Percentiles rank a stretch among this genome's conserved stretches.
These are phyloP conservation scores for Rhizopus microsporus DNA, from an alignment of 371 early-diverging fungal species.

Conservation along the genomic window DNA sequence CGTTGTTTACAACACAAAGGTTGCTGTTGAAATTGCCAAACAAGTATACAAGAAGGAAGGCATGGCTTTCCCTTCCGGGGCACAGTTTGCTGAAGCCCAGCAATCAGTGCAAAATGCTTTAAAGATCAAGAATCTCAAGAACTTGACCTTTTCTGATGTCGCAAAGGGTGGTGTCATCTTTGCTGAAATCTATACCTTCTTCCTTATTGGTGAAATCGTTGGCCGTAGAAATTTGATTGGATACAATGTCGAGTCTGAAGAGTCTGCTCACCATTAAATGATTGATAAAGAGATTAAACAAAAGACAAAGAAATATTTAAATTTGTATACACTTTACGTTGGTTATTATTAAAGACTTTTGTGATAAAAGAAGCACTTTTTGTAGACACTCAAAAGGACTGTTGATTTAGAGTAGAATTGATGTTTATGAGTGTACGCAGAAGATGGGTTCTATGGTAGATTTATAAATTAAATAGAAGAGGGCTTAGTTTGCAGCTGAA, in stretches of 20 bases:
- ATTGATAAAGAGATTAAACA: background rate
- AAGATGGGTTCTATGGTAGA: too few relatives aligned
- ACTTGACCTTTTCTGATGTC: slow-evolving; percentile 44
- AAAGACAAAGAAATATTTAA: too few relatives aligned
- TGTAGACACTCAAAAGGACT: too few relatives aligned
- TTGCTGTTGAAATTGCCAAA: slow-evolving; percentile 69
- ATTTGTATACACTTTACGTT: too few relatives aligned
- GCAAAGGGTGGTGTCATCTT: slow-evolving; percentile 62
- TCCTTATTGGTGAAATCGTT: slow-evolving; percentile 73
- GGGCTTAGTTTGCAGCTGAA: too few relatives aligned
- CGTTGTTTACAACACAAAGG: slow-evolving; percentile 63
- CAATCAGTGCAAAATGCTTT: slow-evolving; percentile 48
- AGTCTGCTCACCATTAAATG: slow-evolving; percentile 21
- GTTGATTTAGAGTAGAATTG: too few relatives aligned
- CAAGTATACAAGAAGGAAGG: slow-evolving; percentile 72
- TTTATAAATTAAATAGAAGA: too few relatives aligned
- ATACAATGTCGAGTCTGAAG: slow-evolving; percentile 63
- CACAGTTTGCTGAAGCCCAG: slow-evolving; percentile 60
- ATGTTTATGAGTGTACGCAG: too few relatives aligned
- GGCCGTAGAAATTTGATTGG: slow-evolving; percentile 76
- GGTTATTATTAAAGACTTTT: too few relatives aligned
- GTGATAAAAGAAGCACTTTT: too few relatives aligned
- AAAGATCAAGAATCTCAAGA: slow-evolving; percentile 55
- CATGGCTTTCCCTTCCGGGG: slow-evolving; percentile 64
- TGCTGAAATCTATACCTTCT: slow-evolving; percentile 71